Conservation (phyloP, 805 yeast species). For the Yamadazyma philogaea region DNA sequence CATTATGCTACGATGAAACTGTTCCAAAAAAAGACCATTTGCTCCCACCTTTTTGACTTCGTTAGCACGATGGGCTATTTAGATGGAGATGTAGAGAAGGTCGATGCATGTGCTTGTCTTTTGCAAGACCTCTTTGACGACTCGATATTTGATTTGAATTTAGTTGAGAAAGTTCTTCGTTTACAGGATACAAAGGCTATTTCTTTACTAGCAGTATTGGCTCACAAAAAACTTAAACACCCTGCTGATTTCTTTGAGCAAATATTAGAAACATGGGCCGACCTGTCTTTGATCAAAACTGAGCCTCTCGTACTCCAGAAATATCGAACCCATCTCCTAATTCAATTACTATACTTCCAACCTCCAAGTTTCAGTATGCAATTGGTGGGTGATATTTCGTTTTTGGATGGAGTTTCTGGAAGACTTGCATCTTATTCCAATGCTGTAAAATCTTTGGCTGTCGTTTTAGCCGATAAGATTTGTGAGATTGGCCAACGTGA, state of each 20-base stretch:
- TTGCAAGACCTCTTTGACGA: not conserved
- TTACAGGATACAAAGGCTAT: conserved; percentile 15
- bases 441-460: conserved; percentile 50
- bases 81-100: conserved; percentile 4
- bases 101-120: conserved; percentile 2
- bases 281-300: conserved; percentile 30
- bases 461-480: conserved; percentile 53
- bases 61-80: conserved; percentile 8
- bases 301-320: conserved; percentile 46
- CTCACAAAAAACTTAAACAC: not conserved
- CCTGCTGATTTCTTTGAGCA: not conserved
- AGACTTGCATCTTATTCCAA: conserved; percentile 50
- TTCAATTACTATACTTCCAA: conserved; percentile 23
- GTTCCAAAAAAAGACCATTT: conserved; percentile 24
- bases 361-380: not conserved
- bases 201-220: conserved; percentile 15
- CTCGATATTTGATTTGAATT: conserved; percentile 14
- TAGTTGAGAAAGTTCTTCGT: conserved; percentile 20
- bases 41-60: conserved; percentile 17
- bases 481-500: conserved; percentile 30
- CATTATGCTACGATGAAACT: conserved; percentile 21
- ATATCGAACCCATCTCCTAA: conserved; percentile 45
- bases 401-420: conserved; percentile 51
- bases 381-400: conserved; percentile 20
- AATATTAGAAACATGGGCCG: conserved; percentile 21